Evolutionary conservation across 306 rosid species (phyloP), one percentile per base, ranked within the genome.

Genomic region (Medicago ruthenica): DNA sequence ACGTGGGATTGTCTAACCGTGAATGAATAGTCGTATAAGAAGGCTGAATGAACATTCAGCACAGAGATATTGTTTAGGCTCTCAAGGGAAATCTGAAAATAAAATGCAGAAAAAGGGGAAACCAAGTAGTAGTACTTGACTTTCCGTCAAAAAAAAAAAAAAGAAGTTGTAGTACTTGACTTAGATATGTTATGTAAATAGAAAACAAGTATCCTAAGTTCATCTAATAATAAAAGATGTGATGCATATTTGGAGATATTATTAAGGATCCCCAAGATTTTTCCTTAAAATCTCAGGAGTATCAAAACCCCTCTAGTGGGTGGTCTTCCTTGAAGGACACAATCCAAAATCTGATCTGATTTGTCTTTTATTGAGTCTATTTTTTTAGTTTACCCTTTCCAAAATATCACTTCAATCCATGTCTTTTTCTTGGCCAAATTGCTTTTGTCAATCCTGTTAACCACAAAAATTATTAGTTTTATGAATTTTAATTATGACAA

Each of bases 291-390:
- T 87, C 86, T 8, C 81, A 71, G 83, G 76, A 87, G 86, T 65
- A 89, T 83, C 84, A 65, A 63, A 75, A 21, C 8, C 21, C 64
- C 81, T 34, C 39, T 22, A 2, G 67, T 60, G 65, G n/a, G 1
- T 36, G 77, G 76, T 76, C 80, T 77, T 47, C 76, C 85, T 79
- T 67, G 81, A 84, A 68, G 71, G 80, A 81, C 90, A 83, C 95
- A 82, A 24, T 27, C 21, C 75, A 71, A 34, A 64, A 18, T 17
- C 80, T 76, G 69, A 60, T 69, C 77, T 74, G 80, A 79, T 89
- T 67, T 79, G 71, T 71, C 82, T 81, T 51, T 22, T n/a, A 2
- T 27, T 48, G 37, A 6, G 11, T 17, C 58, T 54, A 42, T 50
- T 17, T 34, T 53, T 39, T 24, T 60, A 36, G 37, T 50, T 41